Percentiles rank a stretch among this genome's conserved stretches.
phyloP scores from a whole-genome alignment of 23 red algal genomes.

The Gracilaria caudata region DNA sequence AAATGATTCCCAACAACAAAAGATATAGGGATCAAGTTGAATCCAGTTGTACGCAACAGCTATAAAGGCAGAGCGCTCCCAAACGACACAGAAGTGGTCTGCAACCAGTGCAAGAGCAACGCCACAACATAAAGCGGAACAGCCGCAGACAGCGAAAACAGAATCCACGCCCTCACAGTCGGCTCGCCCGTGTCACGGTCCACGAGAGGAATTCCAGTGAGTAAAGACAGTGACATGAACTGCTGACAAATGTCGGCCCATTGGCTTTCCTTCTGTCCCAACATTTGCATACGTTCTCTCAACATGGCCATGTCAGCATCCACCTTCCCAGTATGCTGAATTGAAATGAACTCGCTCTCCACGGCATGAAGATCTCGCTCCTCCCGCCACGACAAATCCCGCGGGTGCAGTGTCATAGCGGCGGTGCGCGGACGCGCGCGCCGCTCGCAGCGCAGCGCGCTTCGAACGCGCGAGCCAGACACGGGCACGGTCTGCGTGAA shows the following conservation, averaged over 20 bases:
- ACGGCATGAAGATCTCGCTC: conserved; percentile 58
- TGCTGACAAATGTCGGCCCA: conserved; percentile 50
- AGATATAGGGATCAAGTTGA: neutral
- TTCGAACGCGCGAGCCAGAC: neutral
- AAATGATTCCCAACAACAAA: no score
- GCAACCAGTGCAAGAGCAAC: conserved; percentile 53
- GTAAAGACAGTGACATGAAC: conserved; percentile 57
- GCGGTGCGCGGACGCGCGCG: neutral
- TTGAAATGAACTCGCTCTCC: conserved; percentile 61
- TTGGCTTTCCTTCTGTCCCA: conserved; percentile 64
- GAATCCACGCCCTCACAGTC: conserved; percentile 44
- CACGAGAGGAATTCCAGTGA: conserved; percentile 51
- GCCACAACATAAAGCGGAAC: conserved; percentile 42
- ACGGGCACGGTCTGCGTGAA: neutral
- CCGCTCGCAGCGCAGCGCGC: neutral
- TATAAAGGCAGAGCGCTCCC: conserved; percentile 21
- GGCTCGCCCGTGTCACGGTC: conserved; percentile 51
- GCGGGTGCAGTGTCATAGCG: conserved; percentile 59
- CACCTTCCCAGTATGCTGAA: conserved; percentile 21
- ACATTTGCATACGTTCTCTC: conserved; percentile 51
- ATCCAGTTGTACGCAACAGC: neutral
- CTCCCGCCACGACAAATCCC: conserved; percentile 38
- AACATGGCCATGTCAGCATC: conserved; percentile 62
- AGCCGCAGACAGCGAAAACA: conserved; percentile 57
- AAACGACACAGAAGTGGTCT: conserved; percentile 39